These are phyloP conservation scores for Psilocybe cyanescens DNA, from an alignment of 768 basidiomycete species.

Conservation along the genomic window DNA sequence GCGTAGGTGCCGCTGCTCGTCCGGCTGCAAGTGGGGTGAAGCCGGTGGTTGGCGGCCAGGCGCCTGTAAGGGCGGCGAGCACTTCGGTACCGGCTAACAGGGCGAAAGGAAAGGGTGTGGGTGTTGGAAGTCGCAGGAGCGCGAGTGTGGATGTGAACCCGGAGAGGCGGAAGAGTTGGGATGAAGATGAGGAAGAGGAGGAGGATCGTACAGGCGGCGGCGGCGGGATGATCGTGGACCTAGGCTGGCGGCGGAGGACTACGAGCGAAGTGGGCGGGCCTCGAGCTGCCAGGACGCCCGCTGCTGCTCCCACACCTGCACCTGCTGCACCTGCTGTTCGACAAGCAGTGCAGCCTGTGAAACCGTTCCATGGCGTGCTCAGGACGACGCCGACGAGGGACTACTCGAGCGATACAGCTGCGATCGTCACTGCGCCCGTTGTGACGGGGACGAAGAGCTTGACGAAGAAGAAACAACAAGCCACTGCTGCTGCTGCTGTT, in stretches of 20 bases:
- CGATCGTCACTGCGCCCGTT: slow-evolving; percentile 3
- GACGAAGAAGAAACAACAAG: slow-evolving; percentile 17
- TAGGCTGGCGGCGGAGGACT: slow-evolving; percentile 21
- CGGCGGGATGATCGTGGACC: slow-evolving; percentile 24
- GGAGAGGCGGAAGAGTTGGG: slow-evolving; percentile 11
- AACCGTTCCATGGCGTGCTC: not conserved
- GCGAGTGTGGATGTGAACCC: slow-evolving; percentile 18
- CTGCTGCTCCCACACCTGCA: not conserved
- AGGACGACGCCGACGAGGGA: slow-evolving; percentile 3
- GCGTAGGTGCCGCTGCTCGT: not conserved
- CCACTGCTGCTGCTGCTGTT: not conserved
- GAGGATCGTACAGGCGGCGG: not conserved
- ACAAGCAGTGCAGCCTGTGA: not conserved
- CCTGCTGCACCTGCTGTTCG: not conserved
- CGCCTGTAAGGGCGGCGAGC: not conserved
- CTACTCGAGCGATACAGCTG: slow-evolving; percentile 22
- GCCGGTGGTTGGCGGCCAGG: not conserved
- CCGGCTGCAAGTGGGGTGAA: not conserved
- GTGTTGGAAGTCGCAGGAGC: slow-evolving; percentile 12
- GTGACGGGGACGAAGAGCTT: slow-evolving; percentile 22
- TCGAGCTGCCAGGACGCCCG: not conserved
- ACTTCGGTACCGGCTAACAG: not conserved
- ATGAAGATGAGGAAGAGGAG: not conserved
- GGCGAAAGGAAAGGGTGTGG: not conserved
- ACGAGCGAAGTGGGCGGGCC: slow-evolving; percentile 20